phyloP scores from a whole-genome alignment of 257 asterid genomes.

The Vinca minor region DNA sequence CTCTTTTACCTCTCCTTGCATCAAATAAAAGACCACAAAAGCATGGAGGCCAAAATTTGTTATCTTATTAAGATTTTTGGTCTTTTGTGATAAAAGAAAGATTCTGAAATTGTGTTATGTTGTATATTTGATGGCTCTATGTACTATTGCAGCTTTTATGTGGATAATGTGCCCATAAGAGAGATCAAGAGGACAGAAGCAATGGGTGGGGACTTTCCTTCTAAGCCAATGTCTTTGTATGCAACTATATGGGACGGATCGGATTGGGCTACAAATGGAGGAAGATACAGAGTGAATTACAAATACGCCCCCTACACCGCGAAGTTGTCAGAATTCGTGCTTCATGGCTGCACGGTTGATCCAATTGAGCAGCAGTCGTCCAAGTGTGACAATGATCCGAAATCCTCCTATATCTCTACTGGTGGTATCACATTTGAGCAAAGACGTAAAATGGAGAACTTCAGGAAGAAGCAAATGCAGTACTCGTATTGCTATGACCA shows the following conservation, averaged over 20 bases:
- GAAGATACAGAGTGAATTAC: slow-evolving; percentile 58
- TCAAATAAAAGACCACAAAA: too few relatives aligned
- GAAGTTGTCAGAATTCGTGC: slow-evolving; percentile 53
- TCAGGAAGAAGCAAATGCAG: slow-evolving; percentile 56
- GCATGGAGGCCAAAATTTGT: too few relatives aligned
- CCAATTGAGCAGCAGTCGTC: slow-evolving; percentile 38
- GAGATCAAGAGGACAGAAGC: slow-evolving; percentile 55
- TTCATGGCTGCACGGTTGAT: slow-evolving; percentile 68
- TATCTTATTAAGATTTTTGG: too few relatives aligned
- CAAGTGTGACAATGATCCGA: slow-evolving; percentile 27
- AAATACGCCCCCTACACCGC: slow-evolving; percentile 68
- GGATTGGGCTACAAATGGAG: slow-evolving; percentile 81
- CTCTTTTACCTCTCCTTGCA: too few relatives aligned
- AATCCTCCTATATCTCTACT: slow-evolving; percentile 22
- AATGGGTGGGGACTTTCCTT: slow-evolving; percentile 84
- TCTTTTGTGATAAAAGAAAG: not conserved
- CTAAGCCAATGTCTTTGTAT: slow-evolving; percentile 73
- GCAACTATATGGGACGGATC: slow-evolving; percentile 96
- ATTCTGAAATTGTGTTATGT: slow-evolving; percentile 16
- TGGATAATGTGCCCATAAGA: slow-evolving; percentile 70
- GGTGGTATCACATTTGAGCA: slow-evolving; percentile 34
- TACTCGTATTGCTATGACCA: slow-evolving; percentile 75
- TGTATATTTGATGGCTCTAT: slow-evolving; percentile 15
- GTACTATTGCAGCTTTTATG: slow-evolving; percentile 55
- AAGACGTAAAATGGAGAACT: slow-evolving; percentile 41